Conservation (phyloP, 306 rosid genomes). For the Citrullus mucosospermus region DNA sequence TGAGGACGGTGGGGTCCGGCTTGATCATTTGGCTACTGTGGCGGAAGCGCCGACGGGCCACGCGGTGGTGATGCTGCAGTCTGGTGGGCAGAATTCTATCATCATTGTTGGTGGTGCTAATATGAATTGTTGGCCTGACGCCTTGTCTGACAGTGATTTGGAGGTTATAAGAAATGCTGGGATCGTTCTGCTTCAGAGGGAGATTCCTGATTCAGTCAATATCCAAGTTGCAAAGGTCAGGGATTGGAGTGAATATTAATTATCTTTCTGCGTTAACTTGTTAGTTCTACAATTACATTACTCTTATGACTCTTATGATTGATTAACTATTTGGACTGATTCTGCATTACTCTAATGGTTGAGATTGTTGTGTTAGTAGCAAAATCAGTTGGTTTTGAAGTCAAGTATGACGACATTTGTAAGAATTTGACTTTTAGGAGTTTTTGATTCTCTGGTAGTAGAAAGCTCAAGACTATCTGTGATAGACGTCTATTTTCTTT, state of each 20-base stretch:
- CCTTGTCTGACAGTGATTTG: constrained; percentile 27
- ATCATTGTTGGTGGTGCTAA: constrained; percentile 84
- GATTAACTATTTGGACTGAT: neutral
- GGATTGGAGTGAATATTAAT: neutral
- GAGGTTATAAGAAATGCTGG: constrained; percentile 59
- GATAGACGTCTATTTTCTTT: neutral
- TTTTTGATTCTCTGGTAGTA: neutral
- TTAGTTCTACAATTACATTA: neutral
- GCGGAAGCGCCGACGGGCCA: constrained; percentile 52
- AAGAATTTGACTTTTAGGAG: neutral
- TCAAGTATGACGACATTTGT: neutral
- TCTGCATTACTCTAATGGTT: neutral
- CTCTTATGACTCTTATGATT: neutral
- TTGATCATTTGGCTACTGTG: constrained; percentile 31
- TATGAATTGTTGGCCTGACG: constrained; percentile 53
- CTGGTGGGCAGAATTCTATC: constrained; percentile 80
- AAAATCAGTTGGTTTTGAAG: neutral
- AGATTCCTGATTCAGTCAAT: constrained; percentile 73
- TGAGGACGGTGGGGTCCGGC: constrained; percentile 34
- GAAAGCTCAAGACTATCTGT: neutral
- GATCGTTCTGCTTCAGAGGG: constrained; percentile 81
- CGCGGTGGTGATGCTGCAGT: constrained; percentile 77
- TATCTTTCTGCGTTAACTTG: neutral
- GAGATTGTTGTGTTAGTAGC: neutral
- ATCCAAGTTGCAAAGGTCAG: constrained; percentile 79